Base-by-base conservation (phyloP, 768 basidiomycete genomes). In the Rhodosporidiobolus sp. region DNA sequence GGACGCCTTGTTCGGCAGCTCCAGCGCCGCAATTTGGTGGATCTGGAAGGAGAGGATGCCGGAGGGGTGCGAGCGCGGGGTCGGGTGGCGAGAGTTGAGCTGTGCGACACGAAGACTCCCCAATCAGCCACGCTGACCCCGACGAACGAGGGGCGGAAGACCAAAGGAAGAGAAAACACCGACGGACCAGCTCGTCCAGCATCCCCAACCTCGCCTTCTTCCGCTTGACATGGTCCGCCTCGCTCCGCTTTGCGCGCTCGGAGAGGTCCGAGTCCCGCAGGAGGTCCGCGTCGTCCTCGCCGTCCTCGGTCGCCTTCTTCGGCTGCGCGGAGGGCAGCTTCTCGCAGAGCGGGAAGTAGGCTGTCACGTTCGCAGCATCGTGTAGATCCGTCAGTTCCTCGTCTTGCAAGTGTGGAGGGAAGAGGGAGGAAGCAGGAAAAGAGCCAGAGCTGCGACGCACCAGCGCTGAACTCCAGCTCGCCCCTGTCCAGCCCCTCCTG, bases 1-100 rank as follows among this genome's bases (percentile, higher is more conserved):
- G 61, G 45, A 9, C 28, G 19, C 17, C 35, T 55, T 55, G 28
- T 56, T 34, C 11, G 38, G 45, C 32, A 71, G 60, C n/a, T 60
- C 57, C 24, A 75, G 48, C 20, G 65, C 66, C 7, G 65, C 60
- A 43, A 75, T 59, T 43, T 71, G 70, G 52, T 75, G 74, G 22
- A 75, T 35, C 56, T 72, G 65, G 52, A 69, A 64, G 12, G 70
- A 63, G 32, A 75, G 58, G 55, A 75, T 69, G 19, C 74, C 74
- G 26, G 61, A 65, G 3, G 34, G 63, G 57, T 75, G 69, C 28
- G 57, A 52, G 32, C 32, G 50, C 0, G 62, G 35, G 1, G 74
- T 55, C 22, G 63, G 55, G 3, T 64, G 38, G 45, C 63, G 54
- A 35, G 54, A 62, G 30, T 65, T 46, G 28, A 65, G 38, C 58